Evolutionary conservation across 352 stramenopile genomes (phyloP), one percentile per base, ranked within the genome.

Genomic region (Aphanomyces cochlioides): DNA sequence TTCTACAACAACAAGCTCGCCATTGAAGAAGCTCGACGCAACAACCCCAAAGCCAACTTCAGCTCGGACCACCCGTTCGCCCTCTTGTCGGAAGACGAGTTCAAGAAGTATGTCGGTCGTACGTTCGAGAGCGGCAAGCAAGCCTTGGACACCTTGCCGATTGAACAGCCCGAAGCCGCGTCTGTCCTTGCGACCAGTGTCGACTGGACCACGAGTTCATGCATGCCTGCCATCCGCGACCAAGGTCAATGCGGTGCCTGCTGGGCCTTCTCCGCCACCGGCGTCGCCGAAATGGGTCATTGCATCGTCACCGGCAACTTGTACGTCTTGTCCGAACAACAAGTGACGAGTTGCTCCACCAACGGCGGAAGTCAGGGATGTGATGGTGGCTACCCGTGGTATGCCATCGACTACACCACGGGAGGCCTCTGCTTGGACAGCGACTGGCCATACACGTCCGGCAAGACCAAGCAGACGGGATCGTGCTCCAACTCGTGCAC

Each of bases 341-440:
- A 92, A 73, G 78, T 90, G 66, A 87, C 90, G 69, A 88, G 80
- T 34, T 92, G 84, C 47, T 76, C 89, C 64, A 77, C 76, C 68
- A 67, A 80, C 4, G 77, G 79, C 50, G 73, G 80, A 17, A 79
- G 82, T 58, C 12, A 57, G 4, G 60, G 60, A 8, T 92, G 84
- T 57, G 75, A 83, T 38, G 84, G 84, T 53, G 84, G 84, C 19
- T 90, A 84, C 56, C 66, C 82, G 58, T 78, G 77, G 10, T 86
- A 89, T 75, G 85, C 77, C 12, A 85, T 85, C 54, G 76, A 88
- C 59, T 92, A 88, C 8, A 75, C 84, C 40, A 70, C 64, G 17
- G 78, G 74, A n/a, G 69, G 60, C 0, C 13, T 64, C 13, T 68
- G 60, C 60, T 64, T 4, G n/a, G 43, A 12, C 3, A 68, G 15